These are phyloP conservation scores for Dipteronia dyeriana DNA, from an alignment of 345 rosid genomes.

Conservation along the genomic window DNA sequence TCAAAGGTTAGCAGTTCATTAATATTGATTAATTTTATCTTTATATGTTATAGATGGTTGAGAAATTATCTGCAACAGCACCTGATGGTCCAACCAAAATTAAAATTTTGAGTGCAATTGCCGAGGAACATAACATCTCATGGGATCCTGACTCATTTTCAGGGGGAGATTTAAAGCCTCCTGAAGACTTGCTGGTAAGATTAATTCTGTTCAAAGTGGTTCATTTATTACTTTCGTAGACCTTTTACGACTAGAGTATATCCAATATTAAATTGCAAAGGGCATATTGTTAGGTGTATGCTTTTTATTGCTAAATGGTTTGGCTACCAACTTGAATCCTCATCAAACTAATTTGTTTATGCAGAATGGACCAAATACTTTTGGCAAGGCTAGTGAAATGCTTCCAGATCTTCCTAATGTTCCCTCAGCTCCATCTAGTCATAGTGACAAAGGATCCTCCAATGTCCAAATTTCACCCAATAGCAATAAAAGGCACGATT, in stretches of 20 bases:
- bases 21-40: slow-evolving; percentile 14
- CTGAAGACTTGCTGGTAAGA: slow-evolving; percentile 60
- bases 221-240: background rate
- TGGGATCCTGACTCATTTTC: slow-evolving; percentile 75
- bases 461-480: slow-evolving; percentile 35
- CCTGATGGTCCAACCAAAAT: slow-evolving; percentile 83
- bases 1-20: background rate
- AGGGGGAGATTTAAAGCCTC: slow-evolving; percentile 50
- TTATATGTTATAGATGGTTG: slow-evolving; percentile 58
- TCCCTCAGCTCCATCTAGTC: slow-evolving; percentile 21
- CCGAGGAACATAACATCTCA: slow-evolving; percentile 69
- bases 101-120: slow-evolving; percentile 72
- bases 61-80: slow-evolving; percentile 74
- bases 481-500: slow-evolving; percentile 36
- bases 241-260: background rate
- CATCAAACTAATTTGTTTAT: slow-evolving; percentile 23
- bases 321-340: slow-evolving; percentile 1
- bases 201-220: slow-evolving; percentile 4
- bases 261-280: slow-evolving; percentile 6
- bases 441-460: slow-evolving; percentile 33
- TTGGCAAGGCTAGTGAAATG: slow-evolving; percentile 31
- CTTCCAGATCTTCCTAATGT: slow-evolving; percentile 36
- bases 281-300: slow-evolving; percentile 5
- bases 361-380: slow-evolving; percentile 70
- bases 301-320: slow-evolving; percentile 16